These are phyloP conservation scores for Holtermanniella nyarrowii DNA, from an alignment of 768 basidiomycete species.

Conservation along the genomic window DNA sequence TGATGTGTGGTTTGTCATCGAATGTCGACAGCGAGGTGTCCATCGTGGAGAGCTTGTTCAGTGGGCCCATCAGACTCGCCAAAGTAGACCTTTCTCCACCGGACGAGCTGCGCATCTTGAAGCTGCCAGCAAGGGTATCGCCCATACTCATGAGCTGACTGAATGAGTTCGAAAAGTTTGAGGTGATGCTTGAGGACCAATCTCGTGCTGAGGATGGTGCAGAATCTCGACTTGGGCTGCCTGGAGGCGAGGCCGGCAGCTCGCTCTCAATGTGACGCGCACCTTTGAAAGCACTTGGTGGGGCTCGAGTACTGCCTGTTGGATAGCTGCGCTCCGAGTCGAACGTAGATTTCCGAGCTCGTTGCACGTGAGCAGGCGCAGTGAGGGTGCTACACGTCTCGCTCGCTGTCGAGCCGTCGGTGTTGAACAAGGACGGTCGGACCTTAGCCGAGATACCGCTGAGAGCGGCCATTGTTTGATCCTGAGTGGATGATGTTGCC, in stretches of 20 bases:
- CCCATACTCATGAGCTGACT: constrained; percentile 24
- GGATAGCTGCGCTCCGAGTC: not conserved
- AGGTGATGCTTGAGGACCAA: constrained; percentile 25
- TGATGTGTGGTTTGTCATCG: constrained; percentile 69
- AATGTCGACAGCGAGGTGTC: constrained; percentile 38
- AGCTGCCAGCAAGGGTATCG: constrained; percentile 9
- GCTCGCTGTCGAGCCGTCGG: not conserved
- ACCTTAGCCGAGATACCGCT: not conserved
- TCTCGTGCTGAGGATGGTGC: not conserved
- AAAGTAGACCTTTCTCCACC: constrained; percentile 15
- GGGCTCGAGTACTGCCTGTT: no score
- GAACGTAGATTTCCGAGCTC: not conserved
- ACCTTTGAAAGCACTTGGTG: constrained; percentile 15
- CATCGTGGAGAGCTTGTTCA: constrained; percentile 7
- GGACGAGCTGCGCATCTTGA: constrained; percentile 4
- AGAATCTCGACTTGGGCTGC: not conserved
- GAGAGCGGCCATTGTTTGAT: constrained; percentile 4
- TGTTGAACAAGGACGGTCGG: not conserved
- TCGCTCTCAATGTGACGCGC: constrained; percentile 5
- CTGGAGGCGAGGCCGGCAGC: not conserved
- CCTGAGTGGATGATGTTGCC: constrained; percentile 15
- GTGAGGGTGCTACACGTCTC: not conserved
- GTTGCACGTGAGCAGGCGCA: not conserved
- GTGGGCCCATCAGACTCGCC: constrained; percentile 20
- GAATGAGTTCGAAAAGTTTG: constrained; percentile 26